Base-by-base conservation (phyloP, 1,284 basidiomycete species). In the Moesziomyces antarcticus region DNA sequence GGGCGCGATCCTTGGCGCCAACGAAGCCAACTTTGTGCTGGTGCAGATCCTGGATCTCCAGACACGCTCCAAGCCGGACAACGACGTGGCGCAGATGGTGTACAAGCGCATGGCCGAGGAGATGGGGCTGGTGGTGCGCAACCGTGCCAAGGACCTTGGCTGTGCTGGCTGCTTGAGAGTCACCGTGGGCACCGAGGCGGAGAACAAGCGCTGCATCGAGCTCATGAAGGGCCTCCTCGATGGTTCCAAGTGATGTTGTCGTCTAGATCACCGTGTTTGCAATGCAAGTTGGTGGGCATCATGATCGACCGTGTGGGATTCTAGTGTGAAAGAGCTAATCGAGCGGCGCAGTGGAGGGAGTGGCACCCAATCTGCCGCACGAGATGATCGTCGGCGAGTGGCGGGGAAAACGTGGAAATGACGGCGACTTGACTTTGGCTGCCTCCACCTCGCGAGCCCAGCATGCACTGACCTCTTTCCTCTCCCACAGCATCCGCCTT, bases 21-120 rank as follows among this genome's bases (percentile, higher is more conserved):
- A 92, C 84, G 87, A 96, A 81, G 94, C 94, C 42, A 99, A 99
- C 85, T 99, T 99, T 84, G 84, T 99, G 33, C 72, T 98, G 71
- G 88, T 93, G 0, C 92, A 93, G 43, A 87, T 99, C 24, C 86
- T 94, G 7, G 87, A 89, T 50, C 21, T 58, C 5, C 58, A 56
- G 18, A 72, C 73, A 14, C 75, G 72, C 25, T 85, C 86, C 5
- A 83, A 85, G 77, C 90, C 91, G 0, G 91, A 93, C 85, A 95
- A 91, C 77, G 82, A 68, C 21, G 88, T 92, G 30, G 90, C 94
- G 0, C 86, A 89, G 82, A 82, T 77, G 85, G 84, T 94, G 22
- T 98, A 99, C 86, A 92, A 90, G 84, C 86, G 88, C 20, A 88
- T 99, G 79, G 97, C 96, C 0, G 21, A 94, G 93, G 64, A 90